phyloP scores from a whole-genome alignment of 352 stramenopile species.

The Nothophytophthora sp. region DNA sequence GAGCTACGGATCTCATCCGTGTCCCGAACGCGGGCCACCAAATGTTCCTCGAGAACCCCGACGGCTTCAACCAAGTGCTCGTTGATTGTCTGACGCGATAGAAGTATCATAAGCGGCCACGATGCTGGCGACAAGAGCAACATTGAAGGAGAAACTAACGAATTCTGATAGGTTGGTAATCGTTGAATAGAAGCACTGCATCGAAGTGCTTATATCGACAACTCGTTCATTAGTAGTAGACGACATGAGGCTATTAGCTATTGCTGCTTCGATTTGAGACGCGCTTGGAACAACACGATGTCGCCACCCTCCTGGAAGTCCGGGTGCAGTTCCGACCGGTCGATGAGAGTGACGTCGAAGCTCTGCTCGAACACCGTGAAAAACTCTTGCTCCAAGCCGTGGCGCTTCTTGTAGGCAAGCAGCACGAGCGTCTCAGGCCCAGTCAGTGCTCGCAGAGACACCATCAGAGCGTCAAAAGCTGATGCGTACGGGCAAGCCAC shows the following conservation, averaged over 20 bases:
- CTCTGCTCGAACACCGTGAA: conserved; percentile 51
- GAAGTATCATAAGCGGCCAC: background rate
- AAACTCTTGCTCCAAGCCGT: conserved; percentile 65
- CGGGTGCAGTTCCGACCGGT: conserved; percentile 45
- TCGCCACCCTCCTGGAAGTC: conserved; percentile 66
- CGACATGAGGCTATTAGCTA: conserved; percentile 9
- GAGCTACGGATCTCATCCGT: conserved; percentile 49
- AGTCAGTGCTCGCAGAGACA: conserved; percentile 48
- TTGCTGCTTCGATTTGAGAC: conserved; percentile 28
- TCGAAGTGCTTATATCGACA: no score
- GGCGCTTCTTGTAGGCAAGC: conserved; percentile 78
- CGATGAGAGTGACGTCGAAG: conserved; percentile 51
- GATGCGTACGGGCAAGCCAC: conserved; percentile 79
- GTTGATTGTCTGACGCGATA: conserved; percentile 38
- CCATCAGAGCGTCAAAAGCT: conserved; percentile 64
- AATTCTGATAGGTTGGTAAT: background rate
- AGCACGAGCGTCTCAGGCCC: conserved; percentile 47
- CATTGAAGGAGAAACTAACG: background rate
- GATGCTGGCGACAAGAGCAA: background rate
- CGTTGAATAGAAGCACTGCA: no score
- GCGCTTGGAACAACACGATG: conserved; percentile 65
- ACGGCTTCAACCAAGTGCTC: conserved; percentile 65
- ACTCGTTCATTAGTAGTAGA: background rate
- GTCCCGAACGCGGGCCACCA: conserved; percentile 74
- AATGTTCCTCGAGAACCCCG: conserved; percentile 84